Base-by-base conservation (phyloP, 202 grass and related monocot species). In the Schoenoplectus triqueter region DNA sequence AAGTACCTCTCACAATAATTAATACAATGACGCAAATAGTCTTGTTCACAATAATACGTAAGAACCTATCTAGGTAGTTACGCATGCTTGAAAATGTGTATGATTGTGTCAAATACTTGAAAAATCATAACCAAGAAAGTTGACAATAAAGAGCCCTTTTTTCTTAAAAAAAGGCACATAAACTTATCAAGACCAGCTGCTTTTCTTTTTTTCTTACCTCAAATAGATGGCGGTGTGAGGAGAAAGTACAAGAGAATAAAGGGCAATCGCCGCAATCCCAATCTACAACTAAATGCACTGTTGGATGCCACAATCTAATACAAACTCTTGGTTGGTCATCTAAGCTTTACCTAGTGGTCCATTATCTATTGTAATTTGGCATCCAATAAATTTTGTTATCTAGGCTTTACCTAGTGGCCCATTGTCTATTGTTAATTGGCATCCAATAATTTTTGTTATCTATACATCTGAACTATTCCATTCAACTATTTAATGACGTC, bases 291-390 rank as follows among this genome's bases (percentile, higher is more conserved):
- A 70, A 19, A 63, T 65, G 41, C 39, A 68, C 47, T 55, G 64
- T 51, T 83, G 64, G 66, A 67, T 39, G 48, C 69, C 80, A 57
- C 49, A 83, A 83, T 83, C 65, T 69, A 6, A 83, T 83, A 15
- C 15, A 82, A 2, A 11, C 63, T 41, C 47, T 55, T 70, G 13
- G 31, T 66, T 51, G 61, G 39, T 17, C 57, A 60, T 51, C 8
- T 68, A 47, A 47, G 31, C 56, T 60, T 47, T 47, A 47, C 4
- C 9, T 82, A 64, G 9, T 82, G 42, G 42, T 17, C 18, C 41
- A 15, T 49, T 0, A 82, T 49, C 44, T 5, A 22, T n/a, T 39
- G 10, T 22, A 22, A 66, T 21, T 22, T 10, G 44, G 79, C 3
- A 62, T 46, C 44, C 15, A 9, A 47, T 0, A 71, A 71, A 48